These are phyloP conservation scores for Cyclotella baltica DNA, from an alignment of 108 stramenopile genomes.

Conservation along the genomic window DNA sequence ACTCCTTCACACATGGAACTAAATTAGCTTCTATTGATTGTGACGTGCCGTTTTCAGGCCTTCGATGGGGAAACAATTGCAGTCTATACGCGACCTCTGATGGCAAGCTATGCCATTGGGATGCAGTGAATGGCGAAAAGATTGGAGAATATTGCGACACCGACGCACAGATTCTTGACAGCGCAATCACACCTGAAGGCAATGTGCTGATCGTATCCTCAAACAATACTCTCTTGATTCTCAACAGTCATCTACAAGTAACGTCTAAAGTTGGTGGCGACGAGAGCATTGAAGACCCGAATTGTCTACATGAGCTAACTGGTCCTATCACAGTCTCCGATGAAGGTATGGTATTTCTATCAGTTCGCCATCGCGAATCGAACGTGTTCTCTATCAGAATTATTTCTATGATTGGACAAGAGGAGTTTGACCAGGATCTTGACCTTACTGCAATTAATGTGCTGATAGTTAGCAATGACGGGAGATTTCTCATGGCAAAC, in stretches of 20 bases:
- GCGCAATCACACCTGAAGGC: neutral
- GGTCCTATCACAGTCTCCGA: neutral
- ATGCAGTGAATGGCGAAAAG: neutral
- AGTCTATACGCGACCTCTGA: neutral
- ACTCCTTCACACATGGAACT: neutral
- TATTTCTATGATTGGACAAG: neutral
- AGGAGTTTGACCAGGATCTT: neutral
- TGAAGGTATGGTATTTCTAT: conserved; percentile 2
- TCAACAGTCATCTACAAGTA: neutral
- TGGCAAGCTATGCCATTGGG: neutral
- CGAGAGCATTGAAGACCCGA: neutral
- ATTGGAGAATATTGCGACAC: neutral
- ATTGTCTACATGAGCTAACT: neutral
- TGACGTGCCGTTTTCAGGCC: neutral
- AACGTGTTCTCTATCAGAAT: neutral
- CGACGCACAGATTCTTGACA: neutral
- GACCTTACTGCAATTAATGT: neutral
- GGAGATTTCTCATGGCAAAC: neutral
- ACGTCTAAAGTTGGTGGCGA: neutral
- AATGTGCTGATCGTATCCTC: neutral
- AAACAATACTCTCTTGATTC: neutral
- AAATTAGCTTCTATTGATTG: neutral
- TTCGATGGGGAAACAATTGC: conserved; percentile 1
- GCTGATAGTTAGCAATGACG: neutral
- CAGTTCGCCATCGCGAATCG: neutral